Evolutionary conservation across 305 asterid species (phyloP), one percentile per base, ranked within the genome.

Genomic region (Fraxinus ornus): DNA sequence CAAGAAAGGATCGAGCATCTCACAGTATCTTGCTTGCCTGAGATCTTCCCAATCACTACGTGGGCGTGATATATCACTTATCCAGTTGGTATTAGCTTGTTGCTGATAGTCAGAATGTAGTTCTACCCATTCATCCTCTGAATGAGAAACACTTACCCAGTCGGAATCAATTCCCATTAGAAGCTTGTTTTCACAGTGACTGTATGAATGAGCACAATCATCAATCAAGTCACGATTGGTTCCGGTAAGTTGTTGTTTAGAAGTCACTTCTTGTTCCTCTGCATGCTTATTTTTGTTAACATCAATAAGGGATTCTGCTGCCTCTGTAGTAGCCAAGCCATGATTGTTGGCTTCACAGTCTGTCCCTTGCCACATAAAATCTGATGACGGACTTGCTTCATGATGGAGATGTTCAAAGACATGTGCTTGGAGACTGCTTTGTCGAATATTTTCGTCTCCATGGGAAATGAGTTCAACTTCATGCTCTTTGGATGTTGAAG

Each of bases 11-110:
- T 94, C 94, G 36, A 91, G 97, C 99, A 95, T 95, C 89, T 95
- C 99, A 80, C 90, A 94, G 83, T 95, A 94, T 84, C 99, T 93
- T 80, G 80, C 96, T 88, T 91, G 93, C 80, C 99, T 94, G 75
- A 95, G 94, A 84, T 66, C 90, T 86, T 95, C 98, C 99, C 99
- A 95, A 78, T 93, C 90, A 47, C 97, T 89, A 10, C 95, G 94
- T 15, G 99, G 99, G 72, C 99, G 97, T 30, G 99, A 92, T 26
- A 95, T 90, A 85, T 93, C 93, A 60, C 74, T 87, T 78, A 92
- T 88, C 99, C 99, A 95, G 81, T 94, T 95, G 28, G 70, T 88
- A 70, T 81, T 81, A 84, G 19, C 83, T 76, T 83, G 84, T 60
- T 85, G 82, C 79, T 90, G 90, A 81, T 86, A 80, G 79, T 90